Conservation (phyloP, 2,329 filamentous ascomycete genomes). For the Aspergillus aculeatus region DNA sequence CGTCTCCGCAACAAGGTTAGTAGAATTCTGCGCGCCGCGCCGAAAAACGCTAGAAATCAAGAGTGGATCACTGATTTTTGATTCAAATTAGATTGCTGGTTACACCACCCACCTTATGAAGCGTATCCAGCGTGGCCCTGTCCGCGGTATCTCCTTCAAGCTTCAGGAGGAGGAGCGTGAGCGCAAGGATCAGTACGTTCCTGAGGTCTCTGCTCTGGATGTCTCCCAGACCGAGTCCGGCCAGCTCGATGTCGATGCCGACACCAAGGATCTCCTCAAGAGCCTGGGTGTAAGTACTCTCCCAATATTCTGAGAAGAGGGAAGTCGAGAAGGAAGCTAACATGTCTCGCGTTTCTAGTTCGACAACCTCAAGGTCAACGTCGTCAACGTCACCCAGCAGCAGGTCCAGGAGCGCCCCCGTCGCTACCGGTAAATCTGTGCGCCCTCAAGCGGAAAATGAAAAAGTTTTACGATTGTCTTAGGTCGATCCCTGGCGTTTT, state of each 20-base stretch:
- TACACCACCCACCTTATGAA: conserved; percentile 99
- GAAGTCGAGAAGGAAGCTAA: neutral
- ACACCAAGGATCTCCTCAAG: conserved; percentile 99
- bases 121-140: conserved; percentile 98
- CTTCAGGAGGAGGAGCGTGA: conserved; percentile 99
- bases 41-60: neutral
- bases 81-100: conserved; percentile 72
- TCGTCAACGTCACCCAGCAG: conserved; percentile 84
- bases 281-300: conserved; percentile 82
- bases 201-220: conserved; percentile 97
- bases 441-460: conserved; percentile 11
- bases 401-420: conserved; percentile 80
- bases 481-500: conserved; percentile 32
- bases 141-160: conserved; percentile 99
- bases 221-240: conserved; percentile 90
- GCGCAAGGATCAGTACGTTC: conserved; percentile 99
- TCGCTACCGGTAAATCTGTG: conserved; percentile 49
- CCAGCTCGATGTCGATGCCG: conserved; percentile 89
- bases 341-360: conserved; percentile 59
- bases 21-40: neutral
- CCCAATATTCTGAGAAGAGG: neutral
- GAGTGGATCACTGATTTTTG: neutral
- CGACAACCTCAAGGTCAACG: conserved; percentile 95
- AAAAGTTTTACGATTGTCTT: conserved; percentile 30
- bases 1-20: conserved; percentile 96